Evolutionary conservation across 1,284 basidiomycete species (phyloP), one percentile per base, ranked within the genome.

Genomic region (Wolfiporia cocos): DNA sequence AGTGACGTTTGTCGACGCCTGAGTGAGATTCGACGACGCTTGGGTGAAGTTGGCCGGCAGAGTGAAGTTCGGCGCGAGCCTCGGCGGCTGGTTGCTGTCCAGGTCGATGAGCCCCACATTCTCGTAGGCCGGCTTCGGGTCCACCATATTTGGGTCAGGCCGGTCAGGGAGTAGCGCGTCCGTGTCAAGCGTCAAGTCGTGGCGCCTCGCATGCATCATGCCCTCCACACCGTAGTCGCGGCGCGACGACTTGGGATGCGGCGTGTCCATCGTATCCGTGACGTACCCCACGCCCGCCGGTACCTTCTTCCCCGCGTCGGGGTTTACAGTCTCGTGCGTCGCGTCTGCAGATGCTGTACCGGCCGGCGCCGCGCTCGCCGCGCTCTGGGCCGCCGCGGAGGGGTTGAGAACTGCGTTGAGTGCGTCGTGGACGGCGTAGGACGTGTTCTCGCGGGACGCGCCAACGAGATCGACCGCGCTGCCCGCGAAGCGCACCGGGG

Each of bases 101-200:
- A 61, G 12, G 47, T 61, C 53, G 31, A 61, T 9, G n/a, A 61
- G 19, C 19, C 56, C 58, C 34, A 47, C 48, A 39, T 49, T 43
- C 42, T 50, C 20, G 38, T 39, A 46, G 15, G 34, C 49, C 37
- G 32, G 44, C 24, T 23, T 44, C 39, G 39, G 30, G 37, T 44
- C 43, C 18, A 39, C 37, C 20, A 48, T 39, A 42, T 55, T 41
- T 37, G 43, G 42, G 45, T 44, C 48, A 39, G 38, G 26, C 34
- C 30, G 37, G 19, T 29, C 33, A 37, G 48, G 54, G 5, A 56
- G 14, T 15, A 56, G 10, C 17, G 53, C 40, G 31, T 57, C 46
- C 14, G 54, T 49, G 53, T 54, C 46, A n/a, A 61, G n/a, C 34
- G 50, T 49, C n/a, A 58, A 10, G 9, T 40, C 35, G 37, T 58